Percentiles rank a stretch among this genome's conserved stretches.
phyloP scores from a whole-genome alignment of 306 rosid genomes.

The Lathyrus sativus region DNA sequence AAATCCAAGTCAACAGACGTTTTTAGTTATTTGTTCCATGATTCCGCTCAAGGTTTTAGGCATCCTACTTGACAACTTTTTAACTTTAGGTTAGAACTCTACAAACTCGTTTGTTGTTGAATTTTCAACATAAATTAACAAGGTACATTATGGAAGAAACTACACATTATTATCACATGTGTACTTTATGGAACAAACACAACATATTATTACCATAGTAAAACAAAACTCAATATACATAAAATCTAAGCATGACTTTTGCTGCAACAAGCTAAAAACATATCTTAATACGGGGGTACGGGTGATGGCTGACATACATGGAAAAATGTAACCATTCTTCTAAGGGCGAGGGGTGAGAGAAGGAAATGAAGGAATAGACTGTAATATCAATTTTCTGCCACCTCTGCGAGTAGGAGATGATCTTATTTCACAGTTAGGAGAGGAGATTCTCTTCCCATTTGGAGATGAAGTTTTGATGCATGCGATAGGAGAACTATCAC shows the following conservation, averaged over 20 bases:
- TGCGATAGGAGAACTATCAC: constrained; percentile 56
- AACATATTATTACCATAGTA: constrained; percentile 52
- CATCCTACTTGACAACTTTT: not conserved
- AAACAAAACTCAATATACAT: constrained; percentile 41
- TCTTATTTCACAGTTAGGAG: constrained; percentile 65
- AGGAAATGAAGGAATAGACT: constrained; percentile 89
- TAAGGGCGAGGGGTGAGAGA: constrained; percentile 69
- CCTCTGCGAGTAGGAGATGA: constrained; percentile 70
- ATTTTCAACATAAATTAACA: not conserved
- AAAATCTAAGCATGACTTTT: constrained; percentile 38
- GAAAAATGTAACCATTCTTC: constrained; percentile 30
- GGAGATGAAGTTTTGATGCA: constrained; percentile 75
- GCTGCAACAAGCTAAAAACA: constrained; percentile 31
- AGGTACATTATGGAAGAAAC: not conserved
- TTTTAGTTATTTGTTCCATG: not conserved
- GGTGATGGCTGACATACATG: constrained; percentile 21
- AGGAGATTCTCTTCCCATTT: constrained; percentile 80
- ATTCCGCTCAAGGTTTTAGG: no score
- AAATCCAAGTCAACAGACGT: no score
- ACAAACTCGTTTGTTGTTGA: not conserved
- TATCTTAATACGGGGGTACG: not conserved
- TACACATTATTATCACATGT: constrained; percentile 34
- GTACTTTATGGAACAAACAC: constrained; percentile 41
- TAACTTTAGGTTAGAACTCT: not conserved
- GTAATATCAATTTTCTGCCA: constrained; percentile 82